A percentile compares a stretch with the other conserved stretches of the same genome.
These are phyloP conservation scores for Chytridium lagenaria DNA, from an alignment of 371 early-diverging fungal species.

Conservation along the genomic window DNA sequence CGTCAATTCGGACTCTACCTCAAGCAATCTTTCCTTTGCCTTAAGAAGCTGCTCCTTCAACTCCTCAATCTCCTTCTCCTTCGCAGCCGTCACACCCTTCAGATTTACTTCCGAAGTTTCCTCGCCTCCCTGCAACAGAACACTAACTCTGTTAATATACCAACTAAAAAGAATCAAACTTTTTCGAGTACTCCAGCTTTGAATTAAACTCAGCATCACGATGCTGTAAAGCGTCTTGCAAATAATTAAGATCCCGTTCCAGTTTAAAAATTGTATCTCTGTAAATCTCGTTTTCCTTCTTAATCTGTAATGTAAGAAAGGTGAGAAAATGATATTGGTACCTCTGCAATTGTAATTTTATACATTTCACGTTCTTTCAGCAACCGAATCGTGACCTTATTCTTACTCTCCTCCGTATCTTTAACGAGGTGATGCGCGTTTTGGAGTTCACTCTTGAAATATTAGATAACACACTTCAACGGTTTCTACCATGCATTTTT, in stretches of 20 bases:
- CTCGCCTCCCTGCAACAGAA: background rate
- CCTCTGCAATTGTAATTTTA: conserved; percentile 49
- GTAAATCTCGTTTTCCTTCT: conserved; percentile 45
- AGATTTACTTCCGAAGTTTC: background rate
- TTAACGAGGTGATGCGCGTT: background rate
- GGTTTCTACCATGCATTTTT: background rate
- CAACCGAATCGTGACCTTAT: conserved; percentile 33
- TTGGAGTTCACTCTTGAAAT: conserved; percentile 5
- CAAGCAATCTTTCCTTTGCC: background rate
- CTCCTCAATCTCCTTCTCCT: conserved; percentile 16
- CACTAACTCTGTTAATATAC: background rate
- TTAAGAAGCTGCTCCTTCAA: background rate
- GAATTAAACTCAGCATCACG: conserved; percentile 10
- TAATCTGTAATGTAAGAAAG: conserved; percentile 16
- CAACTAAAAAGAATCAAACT: background rate
- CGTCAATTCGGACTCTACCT: background rate
- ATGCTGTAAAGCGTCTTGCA: background rate
- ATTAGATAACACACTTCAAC: background rate
- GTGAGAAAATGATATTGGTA: too few species aligned
- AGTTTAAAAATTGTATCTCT: conserved; percentile 38
- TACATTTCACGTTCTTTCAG: conserved; percentile 52
- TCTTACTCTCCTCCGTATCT: background rate
- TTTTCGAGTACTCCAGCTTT: background rate
- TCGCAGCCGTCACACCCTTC: background rate
- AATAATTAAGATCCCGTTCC: conserved; percentile 32